Base-by-base conservation (phyloP, 805 yeast species). In the Saturnispora serradocipensis region DNA sequence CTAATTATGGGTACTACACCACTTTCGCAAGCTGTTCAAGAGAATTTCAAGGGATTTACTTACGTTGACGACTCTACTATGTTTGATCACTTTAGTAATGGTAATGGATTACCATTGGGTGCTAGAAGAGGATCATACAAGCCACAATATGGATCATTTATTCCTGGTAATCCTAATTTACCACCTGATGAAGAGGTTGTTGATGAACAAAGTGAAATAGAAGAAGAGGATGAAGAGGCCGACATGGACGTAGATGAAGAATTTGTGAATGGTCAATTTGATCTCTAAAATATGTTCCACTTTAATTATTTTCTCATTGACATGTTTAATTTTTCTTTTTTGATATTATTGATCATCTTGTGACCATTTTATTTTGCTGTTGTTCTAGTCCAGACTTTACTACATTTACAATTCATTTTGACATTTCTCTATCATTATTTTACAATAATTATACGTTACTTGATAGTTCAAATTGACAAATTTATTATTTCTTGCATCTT, bases 21-120 rank as follows among this genome's bases (percentile, higher is more conserved):
- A 32, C 72, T 93, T 56, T 84, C 95, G 9, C 97, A 97, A 3
- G 96, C 95, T 0, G 82, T 91, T 61, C 99, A 93, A 71, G 97
- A 93, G 49, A 90, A 90, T 65, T 93, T 93, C 71, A 88, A 88
- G 61, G 99, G 99, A 0, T 93, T 93, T 67, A 93, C 99, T 0
- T 93, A 86, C 67, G 97, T 91, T 46, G 97, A 90, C 66, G 97
- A 87, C 56, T 84, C 95, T 25, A 80, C 95, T 30, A 82, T 91
- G 75, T 96, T 90, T 61, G 97, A 90, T 59, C 86, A 86, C 67
- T 84, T 85, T 43, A 48, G 48, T 13, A 38, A 38, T 22, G 36
- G 35, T 10, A 18, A 5, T 18, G 38, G 22, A 16, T 61, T 60
- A 46, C 60, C 62, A 20, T 58, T 66, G 16, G 68, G 70, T 46